Base-by-base conservation (phyloP, 1,284 basidiomycete genomes). In the Papiliotrema flavescens region DNA sequence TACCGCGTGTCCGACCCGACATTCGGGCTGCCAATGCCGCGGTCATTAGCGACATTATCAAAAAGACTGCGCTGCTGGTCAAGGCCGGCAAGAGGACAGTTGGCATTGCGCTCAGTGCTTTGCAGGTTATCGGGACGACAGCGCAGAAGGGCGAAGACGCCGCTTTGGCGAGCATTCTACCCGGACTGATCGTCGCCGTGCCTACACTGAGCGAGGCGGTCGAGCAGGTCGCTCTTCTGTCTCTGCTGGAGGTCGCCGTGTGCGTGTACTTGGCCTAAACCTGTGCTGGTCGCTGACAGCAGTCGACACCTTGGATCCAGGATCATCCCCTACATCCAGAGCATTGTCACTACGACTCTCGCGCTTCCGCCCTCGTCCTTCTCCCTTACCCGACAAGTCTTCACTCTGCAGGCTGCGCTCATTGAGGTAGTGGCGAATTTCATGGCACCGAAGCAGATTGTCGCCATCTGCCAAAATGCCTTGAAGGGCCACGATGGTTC, bases 291-390 rank as follows among this genome's bases (percentile, higher is more conserved):
- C 11, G 46, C 58, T 65, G 47, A 65, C 36, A n/a, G 1, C 17
- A 90, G 89, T 22, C 74, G 80, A 19, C 85, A 85, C 52, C 81
- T 94, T n/a, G 90, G 89, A 0, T 89, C 91, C 20, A 85, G 92
- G 0, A 80, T 90, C 47, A 90, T 96, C 49, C 89, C 92, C 6
- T 82, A 84, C 75, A 86, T 93, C 73, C 84, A 84, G 53, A 80
- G 83, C n/a, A 82, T 92, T 46, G 80, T 89, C 32, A 76, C 82
- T 7, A 79, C 84, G 49, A 83, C 83, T 56, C 78, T 85, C 26
- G 60, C 70, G 9, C 67, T 85, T 39, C 76, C 86, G 43, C 78
- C 78, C 39, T 53, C 59, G 2, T 47, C 64, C 14, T 52, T 61
- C 2, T 55, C 61, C 1, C 54, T 63, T 14, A 47, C 55, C 47